Conservation (phyloP, 805 yeast genomes). For the Nakazawaea ambrosiae region DNA sequence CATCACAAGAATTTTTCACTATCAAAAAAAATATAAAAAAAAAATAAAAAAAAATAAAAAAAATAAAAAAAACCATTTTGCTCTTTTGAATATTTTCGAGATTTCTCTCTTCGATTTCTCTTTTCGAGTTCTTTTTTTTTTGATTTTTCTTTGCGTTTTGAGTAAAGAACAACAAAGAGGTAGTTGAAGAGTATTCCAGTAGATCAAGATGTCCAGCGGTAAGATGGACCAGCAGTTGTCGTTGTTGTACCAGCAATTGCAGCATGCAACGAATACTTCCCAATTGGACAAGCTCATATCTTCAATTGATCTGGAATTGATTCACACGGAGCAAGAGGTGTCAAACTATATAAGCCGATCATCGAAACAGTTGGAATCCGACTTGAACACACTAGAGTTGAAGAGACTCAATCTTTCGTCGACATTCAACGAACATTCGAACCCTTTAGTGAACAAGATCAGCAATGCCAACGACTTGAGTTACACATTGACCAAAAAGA, state of each 20-base stretch:
- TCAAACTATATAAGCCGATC: neutral
- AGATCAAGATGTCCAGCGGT: too few relatives aligned
- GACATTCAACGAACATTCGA: constrained; percentile 30
- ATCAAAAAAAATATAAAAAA: too few relatives aligned
- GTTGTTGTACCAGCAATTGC: constrained; percentile 4
- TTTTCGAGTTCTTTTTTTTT: too few relatives aligned
- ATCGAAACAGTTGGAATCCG: neutral
- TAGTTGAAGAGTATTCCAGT: too few relatives aligned
- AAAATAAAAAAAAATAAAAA: too few relatives aligned
- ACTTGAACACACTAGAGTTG: constrained; percentile 4
- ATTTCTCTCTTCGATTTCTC: too few relatives aligned
- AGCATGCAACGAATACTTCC: neutral
- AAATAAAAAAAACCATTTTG: too few relatives aligned
- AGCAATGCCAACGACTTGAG: constrained; percentile 62
- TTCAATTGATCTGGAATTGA: constrained; percentile 1
- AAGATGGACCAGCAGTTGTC: neutral
- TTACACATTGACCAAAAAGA: constrained; percentile 57
- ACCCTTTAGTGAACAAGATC: constrained; percentile 45
- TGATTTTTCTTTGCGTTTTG: too few relatives aligned
- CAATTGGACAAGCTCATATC: constrained; percentile 4
- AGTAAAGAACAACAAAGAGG: too few relatives aligned
- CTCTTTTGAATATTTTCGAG: too few relatives aligned
- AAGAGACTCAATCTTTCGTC: constrained; percentile 7
- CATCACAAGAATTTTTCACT: too few relatives aligned
- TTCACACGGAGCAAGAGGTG: neutral